Conservation (phyloP, 345 rosid species). For the Ceriops tagal region DNA sequence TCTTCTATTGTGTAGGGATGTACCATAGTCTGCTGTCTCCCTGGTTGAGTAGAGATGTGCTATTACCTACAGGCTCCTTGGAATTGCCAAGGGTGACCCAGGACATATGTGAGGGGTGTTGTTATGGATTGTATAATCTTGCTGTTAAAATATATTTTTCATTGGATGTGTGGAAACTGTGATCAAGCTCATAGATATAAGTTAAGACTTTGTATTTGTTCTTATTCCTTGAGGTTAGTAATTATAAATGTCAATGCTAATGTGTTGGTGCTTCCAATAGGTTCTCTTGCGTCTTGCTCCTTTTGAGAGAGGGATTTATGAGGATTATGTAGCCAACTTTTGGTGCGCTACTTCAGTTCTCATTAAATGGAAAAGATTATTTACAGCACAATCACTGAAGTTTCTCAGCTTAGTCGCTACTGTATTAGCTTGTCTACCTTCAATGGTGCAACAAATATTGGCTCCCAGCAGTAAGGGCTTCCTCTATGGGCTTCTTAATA, state of each 20-base stretch:
- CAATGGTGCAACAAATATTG: conserved; percentile 81
- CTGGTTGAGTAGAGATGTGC: no score
- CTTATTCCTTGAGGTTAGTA: neutral
- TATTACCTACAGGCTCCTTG: no score
- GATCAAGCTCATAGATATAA: neutral
- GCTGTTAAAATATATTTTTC: no score
- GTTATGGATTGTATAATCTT: no score
- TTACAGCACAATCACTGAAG: conserved; percentile 53
- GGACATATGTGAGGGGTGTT: no score
- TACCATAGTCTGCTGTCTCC: no score
- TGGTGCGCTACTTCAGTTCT: conserved; percentile 84
- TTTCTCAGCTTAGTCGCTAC: conserved; percentile 61
- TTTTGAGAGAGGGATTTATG: conserved; percentile 93
- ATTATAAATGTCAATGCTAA: neutral
- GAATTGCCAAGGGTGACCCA: no score
- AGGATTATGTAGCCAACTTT: conserved; percentile 94
- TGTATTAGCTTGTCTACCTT: conserved; percentile 63
- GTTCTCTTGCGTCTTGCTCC: conserved; percentile 92
- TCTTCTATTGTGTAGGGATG: no score
- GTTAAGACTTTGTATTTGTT: neutral
- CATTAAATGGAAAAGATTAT: conserved; percentile 82
- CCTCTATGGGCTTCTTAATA: conserved; percentile 67
- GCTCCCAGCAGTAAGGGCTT: conserved; percentile 80
- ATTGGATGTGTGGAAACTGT: neutral
- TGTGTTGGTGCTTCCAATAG: conserved; percentile 35